Evolutionary conservation across 176 grass and related monocot genomes (phyloP).

Genomic region (Triticum urartu): DNA sequence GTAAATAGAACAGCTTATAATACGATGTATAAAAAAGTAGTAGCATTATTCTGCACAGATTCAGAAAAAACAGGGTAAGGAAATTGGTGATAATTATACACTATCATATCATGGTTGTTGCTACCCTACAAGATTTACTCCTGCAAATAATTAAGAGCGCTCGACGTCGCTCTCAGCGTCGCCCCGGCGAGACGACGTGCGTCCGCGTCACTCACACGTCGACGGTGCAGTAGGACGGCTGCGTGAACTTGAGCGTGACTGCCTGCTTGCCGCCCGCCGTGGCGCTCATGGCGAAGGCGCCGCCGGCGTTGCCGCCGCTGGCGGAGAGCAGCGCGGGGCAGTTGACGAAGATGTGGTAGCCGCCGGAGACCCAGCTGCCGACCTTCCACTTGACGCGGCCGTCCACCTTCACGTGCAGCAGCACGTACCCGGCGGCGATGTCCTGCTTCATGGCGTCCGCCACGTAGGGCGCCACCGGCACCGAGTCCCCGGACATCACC

Average conservation of each 20-base stretch:
- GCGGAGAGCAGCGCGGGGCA: slow-evolving; percentile 72
- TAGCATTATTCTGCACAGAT: slow-evolving; percentile 45
- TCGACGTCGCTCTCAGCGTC: background rate
- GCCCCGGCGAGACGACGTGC: background rate
- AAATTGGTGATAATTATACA: background rate
- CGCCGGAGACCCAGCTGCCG: slow-evolving; percentile 67
- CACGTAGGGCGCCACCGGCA: slow-evolving; percentile 53
- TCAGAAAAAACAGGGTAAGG: background rate
- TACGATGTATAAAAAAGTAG: background rate
- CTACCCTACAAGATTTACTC: slow-evolving; percentile 29
- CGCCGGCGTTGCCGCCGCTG: slow-evolving; percentile 11
- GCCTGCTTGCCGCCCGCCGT: background rate
- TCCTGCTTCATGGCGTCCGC: slow-evolving; percentile 66
- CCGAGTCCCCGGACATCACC: slow-evolving; percentile 42
- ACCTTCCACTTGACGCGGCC: slow-evolving; percentile 86
- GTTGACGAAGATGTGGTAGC: slow-evolving; percentile 75
- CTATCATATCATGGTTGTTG: background rate
- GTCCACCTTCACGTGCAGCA: slow-evolving; percentile 56
- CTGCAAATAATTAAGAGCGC: background rate
- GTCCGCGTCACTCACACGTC: slow-evolving; percentile 50
- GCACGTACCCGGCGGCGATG: slow-evolving; percentile 57
- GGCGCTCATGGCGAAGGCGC: slow-evolving; percentile 36
- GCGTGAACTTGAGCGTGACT: slow-evolving; percentile 58
- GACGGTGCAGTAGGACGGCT: slow-evolving; percentile 57
- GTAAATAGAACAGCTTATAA: background rate